These are phyloP conservation scores for Venturia carpophila DNA, from an alignment of 2,329 filamentous ascomycete species.

Conservation along the genomic window DNA sequence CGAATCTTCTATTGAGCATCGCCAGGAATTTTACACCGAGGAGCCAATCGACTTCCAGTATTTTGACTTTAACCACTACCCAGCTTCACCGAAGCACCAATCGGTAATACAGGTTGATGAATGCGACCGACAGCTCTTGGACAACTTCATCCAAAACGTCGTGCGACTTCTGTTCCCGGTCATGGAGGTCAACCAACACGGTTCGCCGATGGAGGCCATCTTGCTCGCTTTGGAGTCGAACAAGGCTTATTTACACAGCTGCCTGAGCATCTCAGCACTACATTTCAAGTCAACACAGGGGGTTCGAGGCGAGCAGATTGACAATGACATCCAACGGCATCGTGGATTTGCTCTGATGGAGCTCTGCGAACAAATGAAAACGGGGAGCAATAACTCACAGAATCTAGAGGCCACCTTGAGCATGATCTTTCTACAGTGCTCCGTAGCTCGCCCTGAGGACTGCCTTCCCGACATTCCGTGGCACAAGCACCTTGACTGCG, in stretches of 20 bases:
- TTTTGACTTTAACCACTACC: slow-evolving; percentile 70
- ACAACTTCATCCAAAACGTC: slow-evolving; percentile 85
- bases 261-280: slow-evolving; percentile 83
- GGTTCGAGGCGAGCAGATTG: slow-evolving; percentile 59
- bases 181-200: slow-evolving; percentile 80
- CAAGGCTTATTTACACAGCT: slow-evolving; percentile 91
- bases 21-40: slow-evolving; percentile 56
- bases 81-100: slow-evolving; percentile 55
- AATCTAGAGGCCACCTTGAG: slow-evolving; percentile 88
- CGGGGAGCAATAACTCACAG: slow-evolving; percentile 73
- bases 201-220: slow-evolving; percentile 73
- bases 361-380: slow-evolving; percentile 72
- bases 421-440: slow-evolving; percentile 94
- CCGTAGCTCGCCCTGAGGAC: slow-evolving; percentile 79
- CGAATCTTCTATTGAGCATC: slow-evolving; percentile 55
- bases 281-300: slow-evolving; percentile 76
- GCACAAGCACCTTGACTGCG: slow-evolving; percentile 95
- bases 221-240: slow-evolving; percentile 84
- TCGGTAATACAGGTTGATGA: slow-evolving; percentile 78
- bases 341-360: slow-evolving; percentile 80
- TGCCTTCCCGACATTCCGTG: slow-evolving; percentile 85
- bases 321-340: slow-evolving; percentile 87
- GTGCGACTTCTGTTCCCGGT: slow-evolving; percentile 87
- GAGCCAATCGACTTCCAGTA: slow-evolving; percentile 62
- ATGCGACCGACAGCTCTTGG: slow-evolving; percentile 74